A percentile compares a stretch with the other conserved stretches of the same genome.
These are phyloP conservation scores for Scorias spongiosa DNA, from an alignment of 2,329 filamentous ascomycete species.

Conservation along the genomic window DNA sequence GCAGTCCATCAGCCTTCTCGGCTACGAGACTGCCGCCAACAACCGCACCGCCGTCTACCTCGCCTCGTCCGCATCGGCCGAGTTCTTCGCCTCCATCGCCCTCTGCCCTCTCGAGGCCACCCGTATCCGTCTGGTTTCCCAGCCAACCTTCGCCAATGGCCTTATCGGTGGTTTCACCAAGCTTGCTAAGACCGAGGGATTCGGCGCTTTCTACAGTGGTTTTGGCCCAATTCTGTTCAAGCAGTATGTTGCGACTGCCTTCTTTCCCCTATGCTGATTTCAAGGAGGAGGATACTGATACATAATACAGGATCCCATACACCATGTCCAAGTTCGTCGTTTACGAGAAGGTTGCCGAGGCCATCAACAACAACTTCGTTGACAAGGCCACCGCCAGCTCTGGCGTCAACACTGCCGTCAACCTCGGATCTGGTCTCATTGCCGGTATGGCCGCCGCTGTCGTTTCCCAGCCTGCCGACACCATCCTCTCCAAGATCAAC, in stretches of 20 bases:
- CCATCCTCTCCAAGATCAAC: slow-evolving; percentile 93
- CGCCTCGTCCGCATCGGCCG: slow-evolving; percentile 44
- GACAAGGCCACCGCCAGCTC: slow-evolving; percentile 58
- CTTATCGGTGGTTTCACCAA: slow-evolving; percentile 67
- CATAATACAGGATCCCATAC: slow-evolving; percentile 56
- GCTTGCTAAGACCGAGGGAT: slow-evolving; percentile 68
- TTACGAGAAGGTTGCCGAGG: slow-evolving; percentile 74
- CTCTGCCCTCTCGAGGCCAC: slow-evolving; percentile 87
- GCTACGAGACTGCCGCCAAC: slow-evolving; percentile 59
- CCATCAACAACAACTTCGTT: slow-evolving; percentile 44
- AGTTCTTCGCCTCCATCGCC: slow-evolving; percentile 61
- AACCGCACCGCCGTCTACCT: slow-evolving; percentile 73
- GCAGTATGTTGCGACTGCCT: slow-evolving; percentile 36
- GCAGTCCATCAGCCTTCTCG: slow-evolving; percentile 67
- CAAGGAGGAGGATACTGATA: background rate
- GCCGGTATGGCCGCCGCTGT: slow-evolving; percentile 78
- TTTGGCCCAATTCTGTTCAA: slow-evolving; percentile 82
- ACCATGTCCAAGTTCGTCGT: slow-evolving; percentile 94
- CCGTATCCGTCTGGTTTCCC: slow-evolving; percentile 81
- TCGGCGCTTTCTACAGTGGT: slow-evolving; percentile 78
- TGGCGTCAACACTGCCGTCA: slow-evolving; percentile 60
- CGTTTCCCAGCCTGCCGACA: slow-evolving; percentile 81
- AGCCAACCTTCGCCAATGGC: slow-evolving; percentile 71
- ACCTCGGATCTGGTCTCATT: slow-evolving; percentile 72
- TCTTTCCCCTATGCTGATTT: background rate